Evolutionary conservation across 78 protist genomes (phyloP), one percentile per base, ranked within the genome.

Genomic region (Capsaspora owczarzaki): DNA sequence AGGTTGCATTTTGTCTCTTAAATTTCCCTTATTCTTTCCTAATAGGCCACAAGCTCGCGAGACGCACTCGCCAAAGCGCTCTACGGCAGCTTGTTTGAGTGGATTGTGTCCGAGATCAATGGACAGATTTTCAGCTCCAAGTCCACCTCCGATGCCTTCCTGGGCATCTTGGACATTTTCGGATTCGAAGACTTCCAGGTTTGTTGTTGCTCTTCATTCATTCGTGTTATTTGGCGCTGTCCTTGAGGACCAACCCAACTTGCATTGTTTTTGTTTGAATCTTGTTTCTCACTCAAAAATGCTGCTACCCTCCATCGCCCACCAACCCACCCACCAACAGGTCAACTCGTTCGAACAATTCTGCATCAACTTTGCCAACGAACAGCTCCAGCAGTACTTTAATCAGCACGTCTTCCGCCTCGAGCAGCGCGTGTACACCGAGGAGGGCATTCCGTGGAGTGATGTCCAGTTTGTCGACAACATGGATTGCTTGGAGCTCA

Each of bases 311-410:
- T n/a, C n/a, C n/a, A n/a, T n/a, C n/a, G n/a, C n/a, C n/a, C n/a
- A n/a, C n/a, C n/a, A n/a, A n/a, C n/a, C n/a, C n/a, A n/a, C n/a
- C n/a, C n/a, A n/a, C n/a, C n/a, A 20, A 16, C 56, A 49, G 56
- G 56, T 61, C 37, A 61, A 61, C 69, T 29, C 37, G 35, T 61
- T 61, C 20, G 69, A 61, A 20, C 69, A 61, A 27, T n/a, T n/a
- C n/a, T n/a, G 56, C 56, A 49, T 49, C 56, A 92, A 92, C 82
- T 92, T 60, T 82, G 86, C 88, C 81, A 93, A 93, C 53, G 99
- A 96, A 84, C 88, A 91, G 51, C 60, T 80, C 22, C 97, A 94
- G 77, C 94, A 90, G 74, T 86, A 84, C 31, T 94, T 92, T 78
- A 89, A 86, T 71, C 83, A 82, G 51, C 78, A 86, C n/a, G 81